Conservation (phyloP, 2,329 filamentous ascomycete genomes). For the Colletotrichum simmondsii region DNA sequence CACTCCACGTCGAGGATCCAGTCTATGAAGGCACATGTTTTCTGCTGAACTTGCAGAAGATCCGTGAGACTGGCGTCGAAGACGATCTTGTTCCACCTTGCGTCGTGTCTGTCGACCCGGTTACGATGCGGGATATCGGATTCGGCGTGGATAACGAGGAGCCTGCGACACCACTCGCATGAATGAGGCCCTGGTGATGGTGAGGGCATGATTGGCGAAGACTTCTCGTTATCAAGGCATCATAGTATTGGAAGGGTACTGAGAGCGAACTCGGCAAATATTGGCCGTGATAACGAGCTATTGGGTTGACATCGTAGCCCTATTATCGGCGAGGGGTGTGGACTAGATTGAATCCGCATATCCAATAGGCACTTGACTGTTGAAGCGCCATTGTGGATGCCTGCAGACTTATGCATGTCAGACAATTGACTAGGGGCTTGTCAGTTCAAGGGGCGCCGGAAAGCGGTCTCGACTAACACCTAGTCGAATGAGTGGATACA, state of each 20-base stretch:
- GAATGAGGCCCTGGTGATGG: neutral
- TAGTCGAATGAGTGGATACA: neutral
- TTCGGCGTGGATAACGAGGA: neutral
- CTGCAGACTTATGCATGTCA: neutral
- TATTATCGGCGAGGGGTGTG: neutral
- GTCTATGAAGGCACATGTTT: neutral
- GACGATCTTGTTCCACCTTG: neutral
- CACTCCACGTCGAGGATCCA: neutral
- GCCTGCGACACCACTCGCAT: neutral
- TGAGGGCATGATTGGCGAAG: neutral
- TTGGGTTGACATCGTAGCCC: neutral
- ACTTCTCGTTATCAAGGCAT: neutral
- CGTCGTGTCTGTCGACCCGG: neutral
- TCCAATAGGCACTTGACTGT: neutral
- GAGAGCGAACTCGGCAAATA: neutral
- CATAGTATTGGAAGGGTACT: neutral
- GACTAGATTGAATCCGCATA: neutral
- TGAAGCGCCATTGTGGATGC: neutral
- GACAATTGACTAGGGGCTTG: neutral
- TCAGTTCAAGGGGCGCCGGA: neutral
- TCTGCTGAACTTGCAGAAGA: neutral
- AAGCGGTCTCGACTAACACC: neutral
- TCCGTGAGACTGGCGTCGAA: neutral
- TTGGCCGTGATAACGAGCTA: neutral
- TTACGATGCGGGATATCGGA: neutral